Percentiles rank a stretch among this genome's conserved stretches.
These are phyloP conservation scores for Kurtzmaniella natalensis DNA, from an alignment of 1,139 yeast genomes.

Conservation along the genomic window DNA sequence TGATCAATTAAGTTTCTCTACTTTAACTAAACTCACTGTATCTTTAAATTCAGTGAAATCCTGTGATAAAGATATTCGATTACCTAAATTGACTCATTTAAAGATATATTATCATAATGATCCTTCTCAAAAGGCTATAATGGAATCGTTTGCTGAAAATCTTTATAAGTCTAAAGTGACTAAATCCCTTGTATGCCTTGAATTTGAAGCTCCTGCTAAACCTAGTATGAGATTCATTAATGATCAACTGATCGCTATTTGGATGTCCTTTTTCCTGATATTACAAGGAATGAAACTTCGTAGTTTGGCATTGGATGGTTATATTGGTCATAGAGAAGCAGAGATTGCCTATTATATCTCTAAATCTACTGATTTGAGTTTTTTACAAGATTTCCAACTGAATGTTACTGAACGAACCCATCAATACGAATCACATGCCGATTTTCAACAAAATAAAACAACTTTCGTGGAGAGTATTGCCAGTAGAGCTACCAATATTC, in stretches of 20 bases:
- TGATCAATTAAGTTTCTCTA: constrained; percentile 2
- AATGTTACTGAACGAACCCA: constrained; percentile 15
- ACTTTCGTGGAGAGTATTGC: constrained; percentile 14
- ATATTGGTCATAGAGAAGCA: constrained; percentile 11
- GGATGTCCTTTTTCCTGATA: constrained; percentile 15
- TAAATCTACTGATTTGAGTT: constrained; percentile 8
- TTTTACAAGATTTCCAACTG: constrained; percentile 12
- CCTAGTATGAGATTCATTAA: constrained; percentile 5
- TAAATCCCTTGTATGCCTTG: constrained; percentile 3
- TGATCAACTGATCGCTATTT: constrained; percentile 9
- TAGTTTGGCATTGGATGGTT: constrained; percentile 16
- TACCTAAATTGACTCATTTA: constrained; percentile 9
- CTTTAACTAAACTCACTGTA: constrained; percentile 5
- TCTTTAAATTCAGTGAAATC: constrained; percentile 3
- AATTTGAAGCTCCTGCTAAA: constrained; percentile 4
- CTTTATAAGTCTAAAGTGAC: not conserved
- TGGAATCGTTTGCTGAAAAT: constrained; percentile 6
- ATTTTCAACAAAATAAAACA: not conserved
- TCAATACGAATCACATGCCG: constrained; percentile 11
- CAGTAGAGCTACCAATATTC: constrained; percentile 11
- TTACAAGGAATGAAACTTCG: constrained; percentile 9
- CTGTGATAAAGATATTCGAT: constrained; percentile 1
- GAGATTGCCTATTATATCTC: constrained; percentile 8
- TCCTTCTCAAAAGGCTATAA: constrained; percentile 1
- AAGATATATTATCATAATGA: constrained; percentile 8